Evolutionary conservation across 805 yeast genomes (phyloP).

Genomic region (Wickerhamomyces queroliae): DNA sequence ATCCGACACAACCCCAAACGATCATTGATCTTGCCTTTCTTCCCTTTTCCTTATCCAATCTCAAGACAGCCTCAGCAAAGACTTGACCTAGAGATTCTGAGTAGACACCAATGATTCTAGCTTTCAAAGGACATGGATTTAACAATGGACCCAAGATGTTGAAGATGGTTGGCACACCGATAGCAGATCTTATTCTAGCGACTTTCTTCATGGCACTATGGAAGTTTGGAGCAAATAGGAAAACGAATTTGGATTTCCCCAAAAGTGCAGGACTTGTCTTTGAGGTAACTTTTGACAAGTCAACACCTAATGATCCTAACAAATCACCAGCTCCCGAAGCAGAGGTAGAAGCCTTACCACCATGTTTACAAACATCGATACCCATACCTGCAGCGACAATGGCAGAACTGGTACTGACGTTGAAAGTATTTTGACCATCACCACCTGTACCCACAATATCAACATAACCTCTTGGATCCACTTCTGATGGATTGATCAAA

Average conservation of each 20-base stretch:
- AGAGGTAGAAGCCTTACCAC: slow-evolving; percentile 95
- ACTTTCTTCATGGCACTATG: slow-evolving; percentile 88
- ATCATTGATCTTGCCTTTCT: slow-evolving; percentile 58
- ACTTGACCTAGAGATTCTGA: slow-evolving; percentile 72
- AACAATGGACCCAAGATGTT: slow-evolving; percentile 90
- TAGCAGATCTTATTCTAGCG: slow-evolving; percentile 64
- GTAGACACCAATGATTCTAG: slow-evolving; percentile 88
- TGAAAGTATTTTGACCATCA: slow-evolving; percentile 95
- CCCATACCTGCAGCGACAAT: slow-evolving; percentile 90
- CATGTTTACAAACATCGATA: slow-evolving; percentile 83
- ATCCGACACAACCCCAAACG: slow-evolving; percentile 88
- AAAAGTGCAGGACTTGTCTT: slow-evolving; percentile 55
- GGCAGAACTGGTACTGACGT: slow-evolving; percentile 92
- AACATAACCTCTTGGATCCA: slow-evolving; percentile 48
- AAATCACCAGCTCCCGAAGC: slow-evolving; percentile 93
- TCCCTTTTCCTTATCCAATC: slow-evolving; percentile 45
- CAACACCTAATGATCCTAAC: slow-evolving; percentile 76
- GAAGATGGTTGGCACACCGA: slow-evolving; percentile 92
- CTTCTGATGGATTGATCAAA: slow-evolving; percentile 37
- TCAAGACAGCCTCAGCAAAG: slow-evolving; percentile 75
- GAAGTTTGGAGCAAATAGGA: slow-evolving; percentile 91
- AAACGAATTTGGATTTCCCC: slow-evolving; percentile 42
- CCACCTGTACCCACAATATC: slow-evolving; percentile 99
- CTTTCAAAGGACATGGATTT: slow-evolving; percentile 79
- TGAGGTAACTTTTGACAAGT: slow-evolving; percentile 61